Evolutionary conservation across 225 moss, liverwort and hornwort genomes (phyloP), one percentile per base, ranked within the genome.

Genomic region (Polytrichum formosum): DNA sequence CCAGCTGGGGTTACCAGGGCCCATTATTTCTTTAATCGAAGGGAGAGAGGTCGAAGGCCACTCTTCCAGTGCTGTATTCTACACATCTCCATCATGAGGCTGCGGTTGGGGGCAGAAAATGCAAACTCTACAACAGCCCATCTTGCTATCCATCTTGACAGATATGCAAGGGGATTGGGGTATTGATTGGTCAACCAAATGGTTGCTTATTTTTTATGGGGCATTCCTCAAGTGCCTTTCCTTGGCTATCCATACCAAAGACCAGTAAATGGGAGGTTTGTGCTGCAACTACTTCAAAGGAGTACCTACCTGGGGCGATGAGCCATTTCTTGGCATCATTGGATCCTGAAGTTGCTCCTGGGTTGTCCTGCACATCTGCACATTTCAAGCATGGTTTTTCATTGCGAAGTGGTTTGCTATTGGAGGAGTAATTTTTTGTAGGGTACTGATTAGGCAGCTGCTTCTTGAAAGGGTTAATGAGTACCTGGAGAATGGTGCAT

Each of bases 41-140:
- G 56, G 69, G 69, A 69, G 56, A 28, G 56, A 69, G 69, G 69
- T 69, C 69, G 28, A 69, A 69, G 69, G 69, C 55, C 69, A 56
- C 20, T 69, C 69, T 56, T 69, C 69, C 69, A 69, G 69, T 26
- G 20, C 69, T 69, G 69, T 69, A 58, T 56, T 58, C 56, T 69
- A 58, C 28, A 58, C 56, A 69, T 56, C 21, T 69, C 28, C 23
- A 67, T 54, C 7, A 68, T 56, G 56, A 69, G 56, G 55, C 55
- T 29, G 69, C 21, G 19, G 7, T 20, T 1, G 65, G 65, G 65
- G 18, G 65, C 30, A 31, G 13, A 69, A 20, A 55, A 23, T 68
- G 68, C 26, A 54, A 53, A 69, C 69, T 56, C 56, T n/a, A 56
- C 69, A n/a, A 69, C 26, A 69, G 30, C 58, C 54, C 23, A 55